These are phyloP conservation scores for Vaccinium darrowii DNA, from an alignment of 148 eudicot genomes.

Conservation along the genomic window DNA sequence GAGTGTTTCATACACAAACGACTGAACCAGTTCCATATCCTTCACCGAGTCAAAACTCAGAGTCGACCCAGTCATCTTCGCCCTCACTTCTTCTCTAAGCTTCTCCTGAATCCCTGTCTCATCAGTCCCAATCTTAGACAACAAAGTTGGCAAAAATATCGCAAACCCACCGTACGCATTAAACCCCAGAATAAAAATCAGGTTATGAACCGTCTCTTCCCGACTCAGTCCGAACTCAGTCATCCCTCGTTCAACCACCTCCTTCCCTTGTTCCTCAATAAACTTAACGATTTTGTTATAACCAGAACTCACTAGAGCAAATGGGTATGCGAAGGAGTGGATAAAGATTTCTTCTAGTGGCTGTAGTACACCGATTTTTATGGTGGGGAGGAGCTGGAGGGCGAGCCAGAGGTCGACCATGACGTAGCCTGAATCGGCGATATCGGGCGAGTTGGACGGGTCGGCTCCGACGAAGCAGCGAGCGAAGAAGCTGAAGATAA, in stretches of 20 bases:
- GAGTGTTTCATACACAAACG: constrained; percentile 77
- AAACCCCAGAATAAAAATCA: constrained; percentile 71
- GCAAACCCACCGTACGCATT: constrained; percentile 82
- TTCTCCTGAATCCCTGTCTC: constrained; percentile 41
- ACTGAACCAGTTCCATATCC: constrained; percentile 55
- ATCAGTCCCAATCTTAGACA: constrained; percentile 37
- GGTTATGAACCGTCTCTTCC: constrained; percentile 63
- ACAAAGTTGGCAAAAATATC: constrained; percentile 42
- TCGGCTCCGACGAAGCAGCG: constrained; percentile 60
- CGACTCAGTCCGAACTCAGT: constrained; percentile 53
- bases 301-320: constrained; percentile 55
- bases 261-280: constrained; percentile 49
- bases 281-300: constrained; percentile 60
- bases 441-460: constrained; percentile 47
- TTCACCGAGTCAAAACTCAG: constrained; percentile 43
- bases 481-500: constrained; percentile 61
- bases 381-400: constrained; percentile 66
- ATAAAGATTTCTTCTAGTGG: constrained; percentile 79
- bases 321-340: constrained; percentile 80
- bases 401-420: constrained; percentile 75
- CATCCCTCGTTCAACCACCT: constrained; percentile 41
- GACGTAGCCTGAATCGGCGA: constrained; percentile 45
- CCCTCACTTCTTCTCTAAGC: constrained; percentile 57
- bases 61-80: constrained; percentile 20
- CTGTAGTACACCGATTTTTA: constrained; percentile 43